Base-by-base conservation (phyloP, 768 basidiomycete species). In the Pisolithus orientalis region DNA sequence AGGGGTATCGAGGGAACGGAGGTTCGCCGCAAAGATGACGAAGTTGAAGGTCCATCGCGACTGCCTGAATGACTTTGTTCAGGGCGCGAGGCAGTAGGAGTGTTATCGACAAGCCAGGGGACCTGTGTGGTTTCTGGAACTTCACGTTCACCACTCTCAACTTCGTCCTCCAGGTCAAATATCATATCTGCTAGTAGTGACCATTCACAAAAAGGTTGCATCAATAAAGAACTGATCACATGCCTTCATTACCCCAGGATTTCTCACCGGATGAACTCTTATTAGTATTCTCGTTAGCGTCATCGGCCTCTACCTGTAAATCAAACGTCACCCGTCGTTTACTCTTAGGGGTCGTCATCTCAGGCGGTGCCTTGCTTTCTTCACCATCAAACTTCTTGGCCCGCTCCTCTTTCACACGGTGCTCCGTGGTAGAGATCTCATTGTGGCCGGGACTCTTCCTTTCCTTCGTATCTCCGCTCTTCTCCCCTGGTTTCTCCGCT, bases 291-390 rank as follows among this genome's bases (percentile, higher is more conserved):
- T 65, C 53, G 32, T 65, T 67, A 16, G 69, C 67, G 27, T 65
- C 65, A 29, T 75, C 71, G 54, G 77, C 76, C 38, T 74, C 80
- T 21, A 82, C 78, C 61, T 83, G 72, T 46, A 85, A 78, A 56
- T 89, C 79, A 59, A 90, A 90, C 8, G 84, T 87, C 29, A 90
- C 84, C 64, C 82, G 86, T 54, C 80, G 74, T 65, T 83, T 87
- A 47, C 75, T 70, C 72, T 72, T 85, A 72, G 62, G 52, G 50
- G 64, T 53, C 70, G 67, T 59, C 61, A 65, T 52, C 58, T 65
- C 52, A 65, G 44, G 27, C 14, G 69, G 49, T 44, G 61, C 49
- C 56, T 59, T 52, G 51, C n/a, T 57, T 25, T 16, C 28, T 57
- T 65, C 40, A 32, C 48, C 56, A 56, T 58, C 61, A 43, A 52